Percentiles rank a stretch among this genome's conserved stretches.
phyloP scores from a whole-genome alignment of 805 yeast species.

The Phaffomyces antillensis region DNA sequence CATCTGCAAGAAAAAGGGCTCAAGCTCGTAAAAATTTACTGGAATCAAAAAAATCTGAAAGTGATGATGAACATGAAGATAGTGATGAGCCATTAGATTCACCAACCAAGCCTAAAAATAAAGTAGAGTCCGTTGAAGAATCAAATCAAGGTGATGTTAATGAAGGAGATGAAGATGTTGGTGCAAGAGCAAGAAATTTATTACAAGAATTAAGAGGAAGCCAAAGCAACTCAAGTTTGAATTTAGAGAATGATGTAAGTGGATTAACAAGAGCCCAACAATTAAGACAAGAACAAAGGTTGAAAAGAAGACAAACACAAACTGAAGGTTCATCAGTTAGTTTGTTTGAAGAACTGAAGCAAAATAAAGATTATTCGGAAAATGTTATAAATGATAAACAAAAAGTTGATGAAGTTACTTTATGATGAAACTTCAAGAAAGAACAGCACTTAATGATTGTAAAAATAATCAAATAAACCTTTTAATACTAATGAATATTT shows the following conservation, averaged over 20 bases:
- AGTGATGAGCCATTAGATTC: constrained; percentile 14
- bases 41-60: constrained; percentile 27
- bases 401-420: background rate
- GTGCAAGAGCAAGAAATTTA: constrained; percentile 55
- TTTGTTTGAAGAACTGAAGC: background rate
- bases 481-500: too few relatives aligned
- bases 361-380: background rate
- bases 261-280: constrained; percentile 34
- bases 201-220: constrained; percentile 48
- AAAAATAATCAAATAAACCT: too few relatives aligned
- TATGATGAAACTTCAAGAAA: background rate
- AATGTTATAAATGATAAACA: background rate
- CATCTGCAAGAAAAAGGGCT: constrained; percentile 76
- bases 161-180: constrained; percentile 35
- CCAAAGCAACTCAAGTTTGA: constrained; percentile 16
- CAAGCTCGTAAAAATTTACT: constrained; percentile 58
- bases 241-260: constrained; percentile 19
- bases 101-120: constrained; percentile 11
- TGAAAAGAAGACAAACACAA: constrained; percentile 17
- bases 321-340: constrained; percentile 1
- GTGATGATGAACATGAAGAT: constrained; percentile 3
- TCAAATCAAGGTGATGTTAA: constrained; percentile 5
- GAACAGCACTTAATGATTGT: background rate
- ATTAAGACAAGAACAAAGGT: constrained; percentile 35
- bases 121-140: constrained; percentile 1